These are phyloP conservation scores for Breynia disticha DNA, from an alignment of 441 rosid genomes.

Conservation along the genomic window DNA sequence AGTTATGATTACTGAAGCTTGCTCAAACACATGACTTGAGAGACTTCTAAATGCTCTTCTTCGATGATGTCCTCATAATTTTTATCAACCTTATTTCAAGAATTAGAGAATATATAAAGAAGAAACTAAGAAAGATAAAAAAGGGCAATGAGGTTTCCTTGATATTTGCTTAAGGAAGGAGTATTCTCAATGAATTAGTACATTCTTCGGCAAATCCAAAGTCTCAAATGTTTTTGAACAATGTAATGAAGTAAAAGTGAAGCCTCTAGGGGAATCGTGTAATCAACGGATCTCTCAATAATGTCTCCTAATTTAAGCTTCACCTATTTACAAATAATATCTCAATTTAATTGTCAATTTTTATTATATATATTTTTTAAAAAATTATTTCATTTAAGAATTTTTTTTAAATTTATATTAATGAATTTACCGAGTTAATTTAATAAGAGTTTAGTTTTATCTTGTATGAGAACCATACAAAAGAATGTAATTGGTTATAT, in stretches of 20 bases:
- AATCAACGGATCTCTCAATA: constrained; percentile 1
- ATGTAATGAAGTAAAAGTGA: constrained; percentile 4
- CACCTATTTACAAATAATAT: too few species aligned
- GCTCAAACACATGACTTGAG: constrained; percentile 30
- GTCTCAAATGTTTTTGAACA: not conserved
- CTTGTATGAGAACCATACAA: too few species aligned
- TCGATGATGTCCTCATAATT: constrained; percentile 6
- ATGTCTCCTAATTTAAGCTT: not conserved
- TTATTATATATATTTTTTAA: too few species aligned
- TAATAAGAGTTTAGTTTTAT: too few species aligned
- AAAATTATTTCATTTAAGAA: too few species aligned
- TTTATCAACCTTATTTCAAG: too few species aligned
- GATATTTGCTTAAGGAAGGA: constrained; percentile 18
- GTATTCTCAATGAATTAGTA: constrained; percentile 4
- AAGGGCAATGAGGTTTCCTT: constrained; percentile 3
- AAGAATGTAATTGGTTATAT: not conserved
- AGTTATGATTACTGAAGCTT: constrained; percentile 28
- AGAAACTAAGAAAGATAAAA: too few species aligned
- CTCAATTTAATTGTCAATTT: too few species aligned
- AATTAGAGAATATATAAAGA: too few species aligned
- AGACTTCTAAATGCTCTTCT: constrained; percentile 29
- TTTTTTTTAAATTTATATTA: too few species aligned
- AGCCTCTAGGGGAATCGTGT: not conserved
- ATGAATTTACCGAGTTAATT: too few species aligned
- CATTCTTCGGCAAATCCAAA: not conserved